These are phyloP conservation scores for Ceriops zippeliana DNA, from an alignment of 345 rosid species.

Conservation along the genomic window DNA sequence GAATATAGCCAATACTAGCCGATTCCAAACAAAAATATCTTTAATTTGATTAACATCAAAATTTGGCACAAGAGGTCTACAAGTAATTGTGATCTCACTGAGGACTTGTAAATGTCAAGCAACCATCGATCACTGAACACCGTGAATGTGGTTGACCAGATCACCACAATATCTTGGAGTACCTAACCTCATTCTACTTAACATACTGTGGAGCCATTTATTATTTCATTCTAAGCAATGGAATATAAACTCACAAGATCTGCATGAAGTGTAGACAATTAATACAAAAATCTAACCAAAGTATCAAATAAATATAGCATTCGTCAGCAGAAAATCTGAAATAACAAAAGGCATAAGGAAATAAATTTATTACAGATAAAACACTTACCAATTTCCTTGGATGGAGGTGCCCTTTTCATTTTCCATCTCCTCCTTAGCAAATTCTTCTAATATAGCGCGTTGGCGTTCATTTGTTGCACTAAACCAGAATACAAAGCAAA, in stretches of 20 bases:
- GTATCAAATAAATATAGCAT: neutral
- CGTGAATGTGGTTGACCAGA: neutral
- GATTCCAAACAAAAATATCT: too few species aligned
- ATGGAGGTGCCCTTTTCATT: conserved; percentile 35
- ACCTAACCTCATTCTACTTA: neutral
- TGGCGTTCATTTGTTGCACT: conserved; percentile 71
- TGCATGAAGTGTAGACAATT: too few species aligned
- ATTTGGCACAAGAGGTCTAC: neutral
- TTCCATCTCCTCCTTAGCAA: conserved; percentile 74
- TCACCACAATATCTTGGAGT: too few species aligned
- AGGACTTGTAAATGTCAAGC: neutral
- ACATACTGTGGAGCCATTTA: neutral
- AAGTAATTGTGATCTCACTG: neutral
- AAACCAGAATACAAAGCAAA: conserved; percentile 9
- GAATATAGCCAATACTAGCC: too few species aligned
- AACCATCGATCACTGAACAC: neutral
- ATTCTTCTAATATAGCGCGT: conserved; percentile 76
- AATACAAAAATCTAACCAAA: too few species aligned
- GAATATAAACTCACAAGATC: neutral
- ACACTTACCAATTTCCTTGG: conserved; percentile 63
- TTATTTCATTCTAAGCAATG: neutral
- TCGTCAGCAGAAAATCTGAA: conserved; percentile 4
- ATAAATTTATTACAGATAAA: conserved; percentile 8
- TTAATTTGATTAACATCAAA: too few species aligned
- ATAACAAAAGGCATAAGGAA: conserved; percentile 8